Percentiles rank a stretch among this genome's conserved stretches.
Evolutionary conservation across 768 basidiomycete species (phyloP).

Genomic region (Agaricus blazei): DNA sequence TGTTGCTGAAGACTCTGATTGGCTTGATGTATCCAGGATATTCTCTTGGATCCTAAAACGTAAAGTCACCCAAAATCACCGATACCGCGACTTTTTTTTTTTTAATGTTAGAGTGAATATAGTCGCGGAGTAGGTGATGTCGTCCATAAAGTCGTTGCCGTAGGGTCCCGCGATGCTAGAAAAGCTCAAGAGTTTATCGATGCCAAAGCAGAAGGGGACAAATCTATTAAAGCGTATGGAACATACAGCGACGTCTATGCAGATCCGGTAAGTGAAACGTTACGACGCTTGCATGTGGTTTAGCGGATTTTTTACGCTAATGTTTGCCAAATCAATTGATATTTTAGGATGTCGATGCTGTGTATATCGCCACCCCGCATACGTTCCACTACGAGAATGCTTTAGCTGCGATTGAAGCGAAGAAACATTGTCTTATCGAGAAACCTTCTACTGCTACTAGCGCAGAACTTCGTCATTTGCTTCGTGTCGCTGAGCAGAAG

Average conservation of each 20-base stretch:
- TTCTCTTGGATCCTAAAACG: constrained; percentile 73
- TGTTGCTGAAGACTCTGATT: neutral
- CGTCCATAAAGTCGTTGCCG: constrained; percentile 61
- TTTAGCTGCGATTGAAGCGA: constrained; percentile 66
- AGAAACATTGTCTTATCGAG: constrained; percentile 86
- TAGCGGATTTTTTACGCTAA: neutral
- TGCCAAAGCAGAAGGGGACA: constrained; percentile 41
- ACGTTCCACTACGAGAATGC: constrained; percentile 79
- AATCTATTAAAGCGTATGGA: constrained; percentile 62
- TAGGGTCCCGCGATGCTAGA: constrained; percentile 68
- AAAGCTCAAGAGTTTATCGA: constrained; percentile 71
- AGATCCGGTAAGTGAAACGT: constrained; percentile 44
- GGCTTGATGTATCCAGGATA: constrained; percentile 45
- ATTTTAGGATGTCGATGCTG: constrained; percentile 61
- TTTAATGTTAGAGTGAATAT: neutral
- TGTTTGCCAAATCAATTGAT: too few species aligned
- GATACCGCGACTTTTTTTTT: neutral
- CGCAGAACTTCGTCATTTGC: constrained; percentile 68
- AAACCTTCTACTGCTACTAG: constrained; percentile 81
- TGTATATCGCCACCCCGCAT: constrained; percentile 81
- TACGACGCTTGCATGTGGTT: neutral
- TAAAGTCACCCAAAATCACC: constrained; percentile 10
- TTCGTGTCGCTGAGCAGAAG: constrained; percentile 69
- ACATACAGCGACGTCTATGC: constrained; percentile 70
- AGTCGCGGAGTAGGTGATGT: constrained; percentile 69